Percentiles rank a stretch among this genome's conserved stretches.
Conservation (phyloP, 345 rosid genomes). For the Triadica sebifera region DNA sequence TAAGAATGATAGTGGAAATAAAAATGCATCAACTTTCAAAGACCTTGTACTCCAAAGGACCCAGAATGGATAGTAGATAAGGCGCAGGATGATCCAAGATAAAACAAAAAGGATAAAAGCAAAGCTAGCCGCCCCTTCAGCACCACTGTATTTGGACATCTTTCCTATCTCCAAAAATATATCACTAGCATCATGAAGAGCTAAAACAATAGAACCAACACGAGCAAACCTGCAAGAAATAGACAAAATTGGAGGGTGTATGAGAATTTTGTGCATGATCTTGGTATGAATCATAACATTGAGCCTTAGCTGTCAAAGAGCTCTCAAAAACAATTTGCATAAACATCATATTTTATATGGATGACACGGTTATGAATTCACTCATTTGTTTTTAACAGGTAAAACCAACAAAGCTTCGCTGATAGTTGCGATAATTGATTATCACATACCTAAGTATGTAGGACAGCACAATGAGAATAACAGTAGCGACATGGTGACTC, state of each 20-base stretch:
- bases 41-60: conserved; percentile 99
- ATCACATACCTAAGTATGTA: conserved; percentile 65
- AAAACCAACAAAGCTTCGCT: conserved; percentile 1
- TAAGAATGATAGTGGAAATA: background rate
- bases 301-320: background rate
- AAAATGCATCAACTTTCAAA: conserved; percentile 19
- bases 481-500: conserved; percentile 91
- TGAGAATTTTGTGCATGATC: background rate
- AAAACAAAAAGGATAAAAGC: conserved; percentile 78
- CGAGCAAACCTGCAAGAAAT: conserved; percentile 70
- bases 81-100: conserved; percentile 87
- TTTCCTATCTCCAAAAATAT: conserved; percentile 91
- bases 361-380: conserved; percentile 2
- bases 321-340: conserved; percentile 2
- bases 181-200: conserved; percentile 95
- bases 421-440: conserved; percentile 3
- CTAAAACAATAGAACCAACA: conserved; percentile 86
- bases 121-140: conserved; percentile 69
- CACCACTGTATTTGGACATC: conserved; percentile 89
- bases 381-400: background rate
- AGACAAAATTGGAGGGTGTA: conserved; percentile 4
- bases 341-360: background rate
- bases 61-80: conserved; percentile 95
- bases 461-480: conserved; percentile 74
- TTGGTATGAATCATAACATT: background rate